Base-by-base conservation (phyloP, 2,329 filamentous ascomycete genomes). In the Alternaria arbusti region DNA sequence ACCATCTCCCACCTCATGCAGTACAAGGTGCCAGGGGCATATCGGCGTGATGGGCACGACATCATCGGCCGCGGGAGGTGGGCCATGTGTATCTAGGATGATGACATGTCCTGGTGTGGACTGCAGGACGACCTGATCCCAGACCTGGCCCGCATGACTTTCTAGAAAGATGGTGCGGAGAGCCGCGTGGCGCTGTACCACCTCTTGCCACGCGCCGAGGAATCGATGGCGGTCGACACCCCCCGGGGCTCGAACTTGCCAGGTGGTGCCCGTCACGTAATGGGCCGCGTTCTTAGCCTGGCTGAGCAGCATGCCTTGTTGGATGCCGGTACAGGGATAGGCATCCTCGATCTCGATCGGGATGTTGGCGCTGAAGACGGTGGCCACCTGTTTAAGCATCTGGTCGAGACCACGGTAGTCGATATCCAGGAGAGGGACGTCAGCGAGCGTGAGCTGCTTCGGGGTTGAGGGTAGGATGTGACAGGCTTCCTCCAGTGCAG, bases 311-410 rank as follows among this genome's bases (percentile, higher is more conserved):
- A 88, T 79, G 3, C 83, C 84, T 69, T 87, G 85, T 63, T 88
- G 86, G 1, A 87, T 76, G 0, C 85, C 82, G 0, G 85, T 85
- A 74, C 85, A 87, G 1, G 86, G 86, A 59, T 86, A 88, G 0
- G 86, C 72, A 62, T 88, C 86, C 52, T 86, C 84, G 17, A 81
- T 68, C 6, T 59, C 49, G 22, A 17, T 12, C 9, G 36, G 30
- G 6, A n/a, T 11, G 13, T 59, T 52, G 2, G 47, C 51, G 4
- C 62, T 23, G 11, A 69, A 60, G n/a, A n/a, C n/a, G n/a, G n/a
- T n/a, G n/a, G n/a, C n/a, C n/a, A n/a, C n/a, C n/a, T n/a, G n/a
- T 6, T 30, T 45, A 15, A 67, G 51, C 5, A 69, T 63, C 32
- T 66, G 65, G 4, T 69, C 57, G n/a, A n/a, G n/a, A n/a, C n/a